phyloP scores from a whole-genome alignment of 768 basidiomycete genomes.

The Suillus fuscotomentosus region DNA sequence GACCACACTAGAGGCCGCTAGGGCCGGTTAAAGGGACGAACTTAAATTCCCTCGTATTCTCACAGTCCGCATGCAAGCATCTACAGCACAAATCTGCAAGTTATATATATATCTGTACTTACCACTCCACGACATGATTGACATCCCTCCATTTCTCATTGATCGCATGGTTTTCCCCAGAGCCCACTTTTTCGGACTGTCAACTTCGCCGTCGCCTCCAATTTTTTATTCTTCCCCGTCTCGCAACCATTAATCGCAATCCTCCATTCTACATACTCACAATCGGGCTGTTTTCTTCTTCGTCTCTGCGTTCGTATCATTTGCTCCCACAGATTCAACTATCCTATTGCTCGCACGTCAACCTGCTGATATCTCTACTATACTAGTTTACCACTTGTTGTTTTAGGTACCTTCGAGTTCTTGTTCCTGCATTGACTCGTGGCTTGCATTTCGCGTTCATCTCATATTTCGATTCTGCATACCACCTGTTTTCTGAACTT shows the following conservation, averaged over 20 bases:
- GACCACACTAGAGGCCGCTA: conserved; percentile 38
- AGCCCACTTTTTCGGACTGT: conserved; percentile 13
- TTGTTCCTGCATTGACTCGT: conserved; percentile 7
- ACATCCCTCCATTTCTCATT: conserved; percentile 30
- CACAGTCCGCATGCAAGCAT: conserved; percentile 36
- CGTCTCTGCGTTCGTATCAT: conserved; percentile 16
- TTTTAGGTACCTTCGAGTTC: conserved; percentile 9
- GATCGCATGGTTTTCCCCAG: conserved; percentile 27
- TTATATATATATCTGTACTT: conserved; percentile 41
- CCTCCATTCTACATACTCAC: conserved; percentile 17
- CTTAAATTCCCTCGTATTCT: conserved; percentile 39
- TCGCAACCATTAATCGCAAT: conserved; percentile 32
- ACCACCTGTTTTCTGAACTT: conserved; percentile 12
- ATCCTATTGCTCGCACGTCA: conserved; percentile 29
- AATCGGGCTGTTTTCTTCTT: conserved; percentile 13
- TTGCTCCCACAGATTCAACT: conserved; percentile 18
- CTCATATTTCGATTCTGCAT: conserved; percentile 12
- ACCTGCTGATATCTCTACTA: conserved; percentile 32
- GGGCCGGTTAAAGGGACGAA: conserved; percentile 38
- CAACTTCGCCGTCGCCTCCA: conserved; percentile 17
- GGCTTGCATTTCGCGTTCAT: conserved; percentile 10
- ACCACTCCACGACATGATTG: conserved; percentile 34
- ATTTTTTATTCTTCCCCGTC: conserved; percentile 26
- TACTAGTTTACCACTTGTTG: conserved; percentile 27
- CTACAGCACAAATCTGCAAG: conserved; percentile 39